A percentile compares a stretch with the other conserved stretches of the same genome.
Conservation (phyloP, 108 stramenopile genomes). For the Cyclotella cryptica region DNA sequence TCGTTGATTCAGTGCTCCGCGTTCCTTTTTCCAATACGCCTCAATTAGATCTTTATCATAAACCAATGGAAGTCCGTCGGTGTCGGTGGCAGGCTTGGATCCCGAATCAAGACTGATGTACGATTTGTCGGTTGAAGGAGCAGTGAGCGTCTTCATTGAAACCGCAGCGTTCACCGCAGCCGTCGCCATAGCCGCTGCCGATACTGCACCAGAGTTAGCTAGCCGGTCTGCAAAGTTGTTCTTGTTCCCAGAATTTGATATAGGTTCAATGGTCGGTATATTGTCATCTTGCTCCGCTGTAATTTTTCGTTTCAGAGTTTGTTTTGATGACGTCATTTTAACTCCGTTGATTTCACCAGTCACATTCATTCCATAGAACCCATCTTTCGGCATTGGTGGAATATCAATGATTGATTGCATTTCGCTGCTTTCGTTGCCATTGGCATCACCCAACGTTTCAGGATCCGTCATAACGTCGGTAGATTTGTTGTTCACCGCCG, state of each 20-base stretch:
- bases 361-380: slow-evolving; percentile 45
- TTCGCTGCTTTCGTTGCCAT: background rate
- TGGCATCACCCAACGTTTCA: background rate
- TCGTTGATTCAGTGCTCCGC: slow-evolving; percentile 84
- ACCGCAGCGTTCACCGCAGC: slow-evolving; percentile 93
- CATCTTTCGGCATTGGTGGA: slow-evolving; percentile 37
- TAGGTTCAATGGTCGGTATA: background rate
- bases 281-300: background rate
- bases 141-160: slow-evolving; percentile 81
- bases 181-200: slow-evolving; percentile 88
- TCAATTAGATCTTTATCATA: slow-evolving; percentile 94
- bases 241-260: slow-evolving; percentile 1
- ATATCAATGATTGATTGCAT: slow-evolving; percentile 17
- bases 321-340: slow-evolving; percentile 43
- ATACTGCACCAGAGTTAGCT: slow-evolving; percentile 74
- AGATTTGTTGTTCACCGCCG: background rate
- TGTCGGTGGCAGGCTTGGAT: slow-evolving; percentile 63
- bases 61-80: slow-evolving; percentile 90
- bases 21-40: slow-evolving; percentile 90
- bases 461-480: background rate
- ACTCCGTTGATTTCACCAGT: slow-evolving; percentile 54
- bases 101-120: slow-evolving; percentile 75
- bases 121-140: slow-evolving; percentile 76
- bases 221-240: slow-evolving; percentile 60
- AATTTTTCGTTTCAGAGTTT: slow-evolving; percentile 17